Conservation (phyloP, 805 yeast species). For the Kuraishia molischiana region DNA sequence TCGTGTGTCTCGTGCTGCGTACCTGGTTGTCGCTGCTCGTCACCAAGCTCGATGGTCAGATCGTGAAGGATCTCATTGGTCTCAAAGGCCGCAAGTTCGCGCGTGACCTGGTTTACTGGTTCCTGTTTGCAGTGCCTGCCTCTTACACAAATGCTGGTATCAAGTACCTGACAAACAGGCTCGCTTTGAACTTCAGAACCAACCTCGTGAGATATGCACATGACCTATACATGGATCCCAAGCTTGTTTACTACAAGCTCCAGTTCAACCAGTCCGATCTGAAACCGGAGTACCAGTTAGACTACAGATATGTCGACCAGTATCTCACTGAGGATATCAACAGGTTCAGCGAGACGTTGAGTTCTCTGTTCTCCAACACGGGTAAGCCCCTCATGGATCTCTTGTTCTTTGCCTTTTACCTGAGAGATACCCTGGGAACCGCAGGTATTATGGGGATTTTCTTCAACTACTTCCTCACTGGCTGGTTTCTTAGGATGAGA, state of each 20-base stretch:
- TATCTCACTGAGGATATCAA: slow-evolving; percentile 80
- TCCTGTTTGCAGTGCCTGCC: slow-evolving; percentile 85
- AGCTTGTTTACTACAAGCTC: slow-evolving; percentile 75
- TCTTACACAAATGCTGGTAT: slow-evolving; percentile 88
- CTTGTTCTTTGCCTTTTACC: slow-evolving; percentile 72
- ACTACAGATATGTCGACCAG: slow-evolving; percentile 66
- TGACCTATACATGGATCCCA: slow-evolving; percentile 76
- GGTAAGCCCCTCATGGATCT: slow-evolving; percentile 90
- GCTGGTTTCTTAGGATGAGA: slow-evolving; percentile 55
- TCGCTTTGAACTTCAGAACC: slow-evolving; percentile 79
- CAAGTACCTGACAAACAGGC: slow-evolving; percentile 63
- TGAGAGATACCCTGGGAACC: slow-evolving; percentile 78
- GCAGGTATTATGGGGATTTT: slow-evolving; percentile 80
- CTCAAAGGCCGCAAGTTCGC: slow-evolving; percentile 68
- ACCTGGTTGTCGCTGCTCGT: slow-evolving; percentile 83
- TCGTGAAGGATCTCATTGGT: slow-evolving; percentile 80
- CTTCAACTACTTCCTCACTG: slow-evolving; percentile 72
- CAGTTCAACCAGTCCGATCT: slow-evolving; percentile 38
- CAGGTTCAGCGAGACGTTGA: slow-evolving; percentile 70
- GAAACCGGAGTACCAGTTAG: slow-evolving; percentile 19
- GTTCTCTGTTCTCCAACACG: slow-evolving; percentile 76
- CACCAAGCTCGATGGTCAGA: slow-evolving; percentile 86
- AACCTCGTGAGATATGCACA: slow-evolving; percentile 78
- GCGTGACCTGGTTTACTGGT: slow-evolving; percentile 78
- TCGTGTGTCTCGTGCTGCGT: slow-evolving; percentile 64